Conservation (phyloP, 345 rosid species). For the Eucalyptus tenuipes region DNA sequence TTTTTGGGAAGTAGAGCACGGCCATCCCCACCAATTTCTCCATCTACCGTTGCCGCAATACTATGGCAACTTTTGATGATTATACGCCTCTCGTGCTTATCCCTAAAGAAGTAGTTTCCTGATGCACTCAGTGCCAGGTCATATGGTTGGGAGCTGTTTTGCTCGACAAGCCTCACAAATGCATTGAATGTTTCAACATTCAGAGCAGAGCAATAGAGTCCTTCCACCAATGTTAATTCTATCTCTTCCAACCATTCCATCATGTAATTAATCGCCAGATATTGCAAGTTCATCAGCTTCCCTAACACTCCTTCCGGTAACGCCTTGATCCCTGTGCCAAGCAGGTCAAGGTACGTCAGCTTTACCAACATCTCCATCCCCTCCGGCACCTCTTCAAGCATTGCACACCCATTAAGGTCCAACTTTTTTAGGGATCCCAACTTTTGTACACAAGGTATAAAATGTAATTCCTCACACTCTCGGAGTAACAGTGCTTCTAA, state of each 20-base stretch:
- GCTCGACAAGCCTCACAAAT: background rate
- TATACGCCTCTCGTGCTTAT: background rate
- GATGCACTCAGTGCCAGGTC: background rate
- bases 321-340: fast-evolving
- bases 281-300: background rate
- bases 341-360: background rate
- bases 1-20: background rate
- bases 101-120: fast-evolving
- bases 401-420: background rate
- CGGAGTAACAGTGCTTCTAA: background rate
- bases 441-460: background rate
- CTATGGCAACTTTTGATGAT: background rate
- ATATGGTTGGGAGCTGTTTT: too few species aligned
- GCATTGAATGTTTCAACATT: background rate
- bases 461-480: fast-evolving
- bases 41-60: background rate
- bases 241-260: too few species aligned
- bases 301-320: background rate
- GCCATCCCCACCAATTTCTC: background rate
- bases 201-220: background rate
- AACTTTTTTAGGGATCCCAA: background rate
- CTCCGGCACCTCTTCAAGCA: background rate
- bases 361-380: constrained; percentile 3
- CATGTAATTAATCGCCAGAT: background rate
- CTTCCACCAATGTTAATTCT: background rate